Evolutionary conservation across 805 yeast species (phyloP), one percentile per base, ranked within the genome.

Genomic region (Kluyveromyces starmeri): DNA sequence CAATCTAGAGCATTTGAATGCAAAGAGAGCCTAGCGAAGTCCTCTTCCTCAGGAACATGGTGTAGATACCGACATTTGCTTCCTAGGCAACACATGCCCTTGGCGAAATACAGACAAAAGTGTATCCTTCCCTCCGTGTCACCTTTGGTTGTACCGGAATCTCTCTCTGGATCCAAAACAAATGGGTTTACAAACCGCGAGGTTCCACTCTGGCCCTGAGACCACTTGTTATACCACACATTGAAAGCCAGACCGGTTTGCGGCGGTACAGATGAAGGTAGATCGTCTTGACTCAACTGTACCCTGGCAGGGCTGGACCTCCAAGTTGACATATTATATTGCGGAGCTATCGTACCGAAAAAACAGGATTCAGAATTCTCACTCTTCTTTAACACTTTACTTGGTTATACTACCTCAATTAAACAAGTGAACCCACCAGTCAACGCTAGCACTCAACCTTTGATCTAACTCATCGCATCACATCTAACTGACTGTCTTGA

Each of bases 161-260:
- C 96, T 30, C 55, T 50, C 10, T 53, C 64, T 7, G 81, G 64
- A 41, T 77, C 62, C 32, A 89, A 75, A 38, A 77, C 61, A 46
- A 70, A 75, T 21, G 70, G 82, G 55, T 75, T 71, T 59, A 52
- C 72, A 53, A 59, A 62, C 61, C 60, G 58, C 43, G 43, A 42
- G 12, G 51, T 58, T 20, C 62, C 65, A 12, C 64, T 56, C 10
- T 49, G 55, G 15, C 61, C 55, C 20, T 73, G 74, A 6, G 92
- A 75, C 96, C 96, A 88, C 55, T 79, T 80, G 37, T 79, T 66
- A 55, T 74, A 88, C 96, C 96, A 88, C 11, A 84, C 68, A 48
- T 88, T 88, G 63, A 81, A 88, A 0, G 76, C 74, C 6, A 76
- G 72, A 0, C 95, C 95, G 1, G 81, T 71, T 44, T 83, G 94